Evolutionary conservation across 2,329 filamentous ascomycete species (phyloP).

Genomic region (Fusarium sp.): DNA sequence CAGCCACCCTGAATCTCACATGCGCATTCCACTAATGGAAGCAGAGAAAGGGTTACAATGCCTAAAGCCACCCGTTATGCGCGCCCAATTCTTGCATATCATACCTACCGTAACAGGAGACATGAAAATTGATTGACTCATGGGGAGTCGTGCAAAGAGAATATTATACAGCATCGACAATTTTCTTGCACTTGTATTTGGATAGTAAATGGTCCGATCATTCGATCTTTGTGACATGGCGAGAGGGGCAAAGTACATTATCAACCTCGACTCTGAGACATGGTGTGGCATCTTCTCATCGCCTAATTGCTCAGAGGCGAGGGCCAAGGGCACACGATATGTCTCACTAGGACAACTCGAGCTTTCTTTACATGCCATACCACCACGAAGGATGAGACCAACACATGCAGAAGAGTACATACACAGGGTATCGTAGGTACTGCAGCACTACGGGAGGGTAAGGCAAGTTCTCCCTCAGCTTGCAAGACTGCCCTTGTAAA

Average conservation of each 20-base stretch:
- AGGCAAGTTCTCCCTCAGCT: conserved; percentile 26
- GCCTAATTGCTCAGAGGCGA: not conserved
- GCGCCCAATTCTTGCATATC: conserved; percentile 8
- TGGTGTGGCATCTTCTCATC: conserved; percentile 17
- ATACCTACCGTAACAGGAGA: not conserved
- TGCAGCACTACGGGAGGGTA: conserved; percentile 10
- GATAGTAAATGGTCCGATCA: conserved; percentile 23
- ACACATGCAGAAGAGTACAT: conserved; percentile 3
- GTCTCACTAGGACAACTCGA: conserved; percentile 10
- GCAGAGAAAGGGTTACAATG: conserved; percentile 20
- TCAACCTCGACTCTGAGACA: conserved; percentile 33
- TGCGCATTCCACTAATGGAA: conserved; percentile 39
- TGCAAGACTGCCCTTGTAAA: conserved; percentile 8
- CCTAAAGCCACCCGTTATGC: conserved; percentile 20
- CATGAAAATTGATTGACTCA: conserved; percentile 11
- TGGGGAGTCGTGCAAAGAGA: not conserved
- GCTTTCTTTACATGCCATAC: not conserved
- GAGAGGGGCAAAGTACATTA: conserved; percentile 26
- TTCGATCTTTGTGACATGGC: conserved; percentile 44
- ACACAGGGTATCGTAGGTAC: not conserved
- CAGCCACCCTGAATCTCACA: conserved; percentile 38
- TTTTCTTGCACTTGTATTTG: not conserved
- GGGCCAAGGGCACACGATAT: conserved; percentile 19
- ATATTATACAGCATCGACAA: not conserved
- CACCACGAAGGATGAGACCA: not conserved